Conservation (phyloP, 345 rosid genomes). For the Salix brachista region DNA sequence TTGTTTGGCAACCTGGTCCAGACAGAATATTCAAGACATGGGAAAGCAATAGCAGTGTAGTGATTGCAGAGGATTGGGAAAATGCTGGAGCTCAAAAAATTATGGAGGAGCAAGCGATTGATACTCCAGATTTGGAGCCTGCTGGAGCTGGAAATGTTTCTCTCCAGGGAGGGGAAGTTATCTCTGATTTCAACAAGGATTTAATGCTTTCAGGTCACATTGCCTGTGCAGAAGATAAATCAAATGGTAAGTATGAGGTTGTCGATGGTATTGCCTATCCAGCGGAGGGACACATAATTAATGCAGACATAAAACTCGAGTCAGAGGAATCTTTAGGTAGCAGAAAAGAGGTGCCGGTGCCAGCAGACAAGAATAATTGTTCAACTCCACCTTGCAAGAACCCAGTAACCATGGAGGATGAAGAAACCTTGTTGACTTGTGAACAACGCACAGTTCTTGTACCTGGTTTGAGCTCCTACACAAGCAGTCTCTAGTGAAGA, state of each 20-base stretch:
- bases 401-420: background rate
- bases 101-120: conserved; percentile 11
- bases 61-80: conserved; percentile 35
- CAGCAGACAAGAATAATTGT: background rate
- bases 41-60: conserved; percentile 17
- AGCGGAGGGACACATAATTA: background rate
- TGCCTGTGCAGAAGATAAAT: conserved; percentile 10
- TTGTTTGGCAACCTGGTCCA: conserved; percentile 36
- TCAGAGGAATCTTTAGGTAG: background rate
- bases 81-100: conserved; percentile 25
- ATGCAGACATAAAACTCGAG: background rate
- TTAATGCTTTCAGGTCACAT: background rate
- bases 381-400: background rate
- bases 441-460: conserved; percentile 13
- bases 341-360: background rate
- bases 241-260: conserved; percentile 1
- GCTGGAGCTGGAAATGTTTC: background rate
- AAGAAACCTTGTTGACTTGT: conserved; percentile 2
- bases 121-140: background rate
- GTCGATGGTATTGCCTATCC: background rate
- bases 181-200: background rate
- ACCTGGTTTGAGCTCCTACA: conserved; percentile 15
- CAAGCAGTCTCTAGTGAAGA: background rate
- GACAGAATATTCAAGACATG: conserved; percentile 31
- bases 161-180: background rate